Evolutionary conservation across 306 rosid genomes (phyloP).

Genomic region (Vicia villosa): DNA sequence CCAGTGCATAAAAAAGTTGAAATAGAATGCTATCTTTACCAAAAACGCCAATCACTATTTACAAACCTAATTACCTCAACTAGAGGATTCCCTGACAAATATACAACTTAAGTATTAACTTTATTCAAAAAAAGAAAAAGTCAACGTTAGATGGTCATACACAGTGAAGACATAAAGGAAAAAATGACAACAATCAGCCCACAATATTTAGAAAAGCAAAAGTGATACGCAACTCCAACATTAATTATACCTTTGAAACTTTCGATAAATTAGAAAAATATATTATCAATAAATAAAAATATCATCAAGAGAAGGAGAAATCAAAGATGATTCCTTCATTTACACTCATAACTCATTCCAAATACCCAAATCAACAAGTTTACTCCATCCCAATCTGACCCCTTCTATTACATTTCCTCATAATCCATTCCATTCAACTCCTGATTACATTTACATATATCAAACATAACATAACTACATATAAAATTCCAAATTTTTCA

Average conservation of each 20-base stretch:
- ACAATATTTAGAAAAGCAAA: slow-evolving; percentile 46
- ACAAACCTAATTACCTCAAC: slow-evolving; percentile 36
- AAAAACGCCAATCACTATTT: slow-evolving; percentile 45
- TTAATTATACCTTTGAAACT: slow-evolving; percentile 39
- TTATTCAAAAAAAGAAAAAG: slow-evolving; percentile 27
- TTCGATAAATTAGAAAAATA: slow-evolving; percentile 48
- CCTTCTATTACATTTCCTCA: background rate
- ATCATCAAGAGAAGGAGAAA: slow-evolving; percentile 56
- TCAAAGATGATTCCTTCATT: slow-evolving; percentile 45
- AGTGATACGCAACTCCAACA: slow-evolving; percentile 46
- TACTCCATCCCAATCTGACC: background rate
- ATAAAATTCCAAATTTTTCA: slow-evolving; percentile 37
- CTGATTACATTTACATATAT: background rate
- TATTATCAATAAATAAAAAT: slow-evolving; percentile 22
- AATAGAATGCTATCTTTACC: slow-evolving; percentile 47
- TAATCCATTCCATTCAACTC: background rate
- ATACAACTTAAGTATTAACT: slow-evolving; percentile 35
- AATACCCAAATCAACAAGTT: background rate
- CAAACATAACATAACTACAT: background rate
- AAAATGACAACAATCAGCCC: slow-evolving; percentile 40
- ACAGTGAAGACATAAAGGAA: slow-evolving; percentile 42
- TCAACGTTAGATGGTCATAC: slow-evolving; percentile 60
- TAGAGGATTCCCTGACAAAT: slow-evolving; percentile 45
- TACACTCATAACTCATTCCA: slow-evolving; percentile 13
- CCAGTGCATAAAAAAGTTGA: slow-evolving; percentile 65